These are phyloP conservation scores for Rhizopus microsporus DNA, from an alignment of 371 early-diverging fungal genomes.

Conservation along the genomic window DNA sequence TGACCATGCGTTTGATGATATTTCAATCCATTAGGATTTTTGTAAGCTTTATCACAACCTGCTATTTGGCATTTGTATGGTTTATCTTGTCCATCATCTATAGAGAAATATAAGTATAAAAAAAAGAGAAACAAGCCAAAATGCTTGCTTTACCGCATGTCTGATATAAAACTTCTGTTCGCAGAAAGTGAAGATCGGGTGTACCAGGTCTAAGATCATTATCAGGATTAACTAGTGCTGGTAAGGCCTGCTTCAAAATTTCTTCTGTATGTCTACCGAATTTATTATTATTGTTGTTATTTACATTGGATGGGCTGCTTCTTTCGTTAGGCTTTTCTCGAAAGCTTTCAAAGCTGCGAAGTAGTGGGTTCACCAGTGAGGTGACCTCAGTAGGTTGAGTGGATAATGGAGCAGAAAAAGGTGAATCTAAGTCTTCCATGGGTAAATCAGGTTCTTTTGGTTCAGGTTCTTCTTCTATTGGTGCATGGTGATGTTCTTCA, in stretches of 20 bases:
- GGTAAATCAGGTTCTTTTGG: constrained; percentile 15
- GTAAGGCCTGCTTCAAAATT: constrained; percentile 23
- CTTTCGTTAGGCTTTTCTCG: background rate
- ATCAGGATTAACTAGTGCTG: constrained; percentile 12
- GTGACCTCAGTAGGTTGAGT: constrained; percentile 27
- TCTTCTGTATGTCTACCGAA: constrained; percentile 23
- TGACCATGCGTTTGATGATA: constrained; percentile 91
- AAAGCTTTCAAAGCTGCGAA: constrained; percentile 6
- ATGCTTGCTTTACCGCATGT: constrained; percentile 19
- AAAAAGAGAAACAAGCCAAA: constrained; percentile 1
- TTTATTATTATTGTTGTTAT: background rate
- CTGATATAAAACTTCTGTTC: constrained; percentile 29
- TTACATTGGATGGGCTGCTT: background rate
- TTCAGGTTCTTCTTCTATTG: constrained; percentile 38
- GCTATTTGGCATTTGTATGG: constrained; percentile 40
- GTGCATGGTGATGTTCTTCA: constrained; percentile 87
- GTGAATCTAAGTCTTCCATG: constrained; percentile 17
- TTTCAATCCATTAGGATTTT: constrained; percentile 96
- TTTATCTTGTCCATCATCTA: constrained; percentile 26
- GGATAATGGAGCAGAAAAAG: constrained; percentile 22
- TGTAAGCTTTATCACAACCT: constrained; percentile 94
- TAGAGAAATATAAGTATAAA: background rate
- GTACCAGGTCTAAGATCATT: background rate
- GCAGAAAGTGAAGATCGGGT: constrained; percentile 16
- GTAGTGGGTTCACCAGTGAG: constrained; percentile 20